These are phyloP conservation scores for Aspergillus latus DNA, from an alignment of 2,329 filamentous ascomycete genomes.

Conservation along the genomic window DNA sequence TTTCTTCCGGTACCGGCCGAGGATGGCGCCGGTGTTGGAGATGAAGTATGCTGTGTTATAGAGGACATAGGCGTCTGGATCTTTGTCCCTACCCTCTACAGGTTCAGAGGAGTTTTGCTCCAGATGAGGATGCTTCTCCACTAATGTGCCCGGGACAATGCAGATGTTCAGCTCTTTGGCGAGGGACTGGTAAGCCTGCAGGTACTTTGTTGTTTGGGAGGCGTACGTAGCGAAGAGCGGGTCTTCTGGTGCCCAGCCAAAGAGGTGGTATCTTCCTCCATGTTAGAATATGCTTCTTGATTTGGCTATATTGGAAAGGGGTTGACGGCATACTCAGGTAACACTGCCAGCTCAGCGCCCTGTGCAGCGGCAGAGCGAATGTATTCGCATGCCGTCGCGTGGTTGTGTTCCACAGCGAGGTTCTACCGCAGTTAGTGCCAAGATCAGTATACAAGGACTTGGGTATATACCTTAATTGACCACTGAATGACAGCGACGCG, in stretches of 20 bases:
- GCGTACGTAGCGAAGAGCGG: slow-evolving; percentile 51
- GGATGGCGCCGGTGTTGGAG: not conserved
- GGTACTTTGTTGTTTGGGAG: slow-evolving; percentile 51
- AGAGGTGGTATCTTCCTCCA: slow-evolving; percentile 52
- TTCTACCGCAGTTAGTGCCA: slow-evolving; percentile 57
- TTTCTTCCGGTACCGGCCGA: slow-evolving; percentile 56
- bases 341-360: slow-evolving; percentile 58
- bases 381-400: slow-evolving; percentile 43
- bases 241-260: slow-evolving; percentile 55
- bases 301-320: not conserved
- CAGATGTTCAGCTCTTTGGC: slow-evolving; percentile 56
- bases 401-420: slow-evolving; percentile 70
- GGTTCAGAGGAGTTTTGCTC: not conserved
- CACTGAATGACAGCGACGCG: slow-evolving; percentile 40
- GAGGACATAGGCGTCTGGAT: slow-evolving; percentile 29
- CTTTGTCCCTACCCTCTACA: slow-evolving; percentile 25
- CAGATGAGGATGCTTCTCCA: slow-evolving; percentile 52
- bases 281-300: not conserved
- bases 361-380: slow-evolving; percentile 52
- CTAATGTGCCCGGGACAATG: slow-evolving; percentile 69
- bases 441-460: not conserved
- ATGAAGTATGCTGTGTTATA: slow-evolving; percentile 48
- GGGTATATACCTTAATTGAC: slow-evolving; percentile 34
- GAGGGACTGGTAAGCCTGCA: slow-evolving; percentile 54
- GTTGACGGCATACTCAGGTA: slow-evolving; percentile 49